phyloP scores from a whole-genome alignment of 2,329 filamentous ascomycete genomes.

The Parastagonospora avenae region DNA sequence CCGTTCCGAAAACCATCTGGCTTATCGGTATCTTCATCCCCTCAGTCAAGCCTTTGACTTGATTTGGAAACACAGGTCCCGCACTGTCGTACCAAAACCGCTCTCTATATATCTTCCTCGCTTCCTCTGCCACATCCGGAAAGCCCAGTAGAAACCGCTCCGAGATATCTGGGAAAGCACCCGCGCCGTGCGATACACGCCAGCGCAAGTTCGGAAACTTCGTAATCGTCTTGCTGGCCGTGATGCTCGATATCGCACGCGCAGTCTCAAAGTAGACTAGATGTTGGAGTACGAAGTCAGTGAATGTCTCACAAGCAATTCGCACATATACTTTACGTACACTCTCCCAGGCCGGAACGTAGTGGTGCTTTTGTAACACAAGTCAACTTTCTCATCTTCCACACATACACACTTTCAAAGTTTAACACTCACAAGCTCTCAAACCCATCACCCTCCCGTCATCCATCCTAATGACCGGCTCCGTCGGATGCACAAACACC shows the following conservation, averaged over 20 bases:
- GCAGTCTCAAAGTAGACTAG: slow-evolving; percentile 48
- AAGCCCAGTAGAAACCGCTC: slow-evolving; percentile 44
- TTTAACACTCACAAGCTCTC: slow-evolving; percentile 36
- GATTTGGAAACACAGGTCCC: slow-evolving; percentile 44
- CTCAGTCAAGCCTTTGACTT: slow-evolving; percentile 43
- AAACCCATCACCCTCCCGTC: slow-evolving; percentile 32
- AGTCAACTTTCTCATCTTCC: not conserved
- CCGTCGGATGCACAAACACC: slow-evolving; percentile 44
- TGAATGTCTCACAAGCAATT: too few relatives aligned
- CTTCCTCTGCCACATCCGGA: slow-evolving; percentile 26
- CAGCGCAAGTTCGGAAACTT: slow-evolving; percentile 40
- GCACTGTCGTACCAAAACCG: slow-evolving; percentile 48
- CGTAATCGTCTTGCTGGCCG: slow-evolving; percentile 32
- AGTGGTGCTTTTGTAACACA: slow-evolving; percentile 31
- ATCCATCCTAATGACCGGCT: slow-evolving; percentile 37
- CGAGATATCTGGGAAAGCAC: slow-evolving; percentile 43
- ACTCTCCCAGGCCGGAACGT: slow-evolving; percentile 42
- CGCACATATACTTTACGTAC: too few relatives aligned
- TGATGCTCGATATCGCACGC: slow-evolving; percentile 41
- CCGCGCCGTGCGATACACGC: slow-evolving; percentile 43
- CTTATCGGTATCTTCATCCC: slow-evolving; percentile 34
- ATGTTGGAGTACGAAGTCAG: too few relatives aligned
- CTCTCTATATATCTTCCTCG: slow-evolving; percentile 33
- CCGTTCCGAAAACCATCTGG: slow-evolving; percentile 46
- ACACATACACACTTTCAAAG: not conserved